Evolutionary conservation across 345 rosid species (phyloP).

Genomic region (Hibiscus syriacus): DNA sequence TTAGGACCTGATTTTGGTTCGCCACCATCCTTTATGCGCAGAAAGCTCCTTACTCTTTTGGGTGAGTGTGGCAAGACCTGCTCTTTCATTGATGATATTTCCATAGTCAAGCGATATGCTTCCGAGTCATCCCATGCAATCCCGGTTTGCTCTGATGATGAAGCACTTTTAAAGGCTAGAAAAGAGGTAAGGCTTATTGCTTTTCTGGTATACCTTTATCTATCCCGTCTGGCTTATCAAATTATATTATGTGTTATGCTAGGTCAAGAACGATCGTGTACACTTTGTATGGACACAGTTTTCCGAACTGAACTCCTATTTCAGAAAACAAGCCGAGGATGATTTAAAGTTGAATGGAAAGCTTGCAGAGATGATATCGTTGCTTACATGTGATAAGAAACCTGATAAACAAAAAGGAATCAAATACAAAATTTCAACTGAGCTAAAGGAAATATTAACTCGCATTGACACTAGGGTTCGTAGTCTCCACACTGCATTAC

Average conservation of each 20-base stretch:
- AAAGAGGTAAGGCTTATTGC: conserved; percentile 54
- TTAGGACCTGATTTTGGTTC: conserved; percentile 92
- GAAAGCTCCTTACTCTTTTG: conserved; percentile 59
- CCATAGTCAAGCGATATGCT: conserved; percentile 66
- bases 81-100: conserved; percentile 59
- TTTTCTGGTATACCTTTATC: not conserved
- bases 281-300: conserved; percentile 90
- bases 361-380: conserved; percentile 71
- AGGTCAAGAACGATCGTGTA: conserved; percentile 61
- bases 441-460: conserved; percentile 55
- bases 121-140: conserved; percentile 67
- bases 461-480: conserved; percentile 48
- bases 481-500: conserved; percentile 47
- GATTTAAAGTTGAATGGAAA: conserved; percentile 50
- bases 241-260: conserved; percentile 14
- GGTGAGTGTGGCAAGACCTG: conserved; percentile 65
- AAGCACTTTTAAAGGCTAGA: conserved; percentile 64
- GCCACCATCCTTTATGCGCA: conserved; percentile 56
- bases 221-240: not conserved
- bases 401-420: conserved; percentile 29
- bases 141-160: conserved; percentile 77
- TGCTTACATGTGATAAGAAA: conserved; percentile 62
- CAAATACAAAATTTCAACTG: conserved; percentile 36
- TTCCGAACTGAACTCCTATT: conserved; percentile 65
- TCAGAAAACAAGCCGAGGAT: conserved; percentile 57